Conservation (phyloP, 2,329 filamentous ascomycete genomes). For the Cercospora canescens region DNA sequence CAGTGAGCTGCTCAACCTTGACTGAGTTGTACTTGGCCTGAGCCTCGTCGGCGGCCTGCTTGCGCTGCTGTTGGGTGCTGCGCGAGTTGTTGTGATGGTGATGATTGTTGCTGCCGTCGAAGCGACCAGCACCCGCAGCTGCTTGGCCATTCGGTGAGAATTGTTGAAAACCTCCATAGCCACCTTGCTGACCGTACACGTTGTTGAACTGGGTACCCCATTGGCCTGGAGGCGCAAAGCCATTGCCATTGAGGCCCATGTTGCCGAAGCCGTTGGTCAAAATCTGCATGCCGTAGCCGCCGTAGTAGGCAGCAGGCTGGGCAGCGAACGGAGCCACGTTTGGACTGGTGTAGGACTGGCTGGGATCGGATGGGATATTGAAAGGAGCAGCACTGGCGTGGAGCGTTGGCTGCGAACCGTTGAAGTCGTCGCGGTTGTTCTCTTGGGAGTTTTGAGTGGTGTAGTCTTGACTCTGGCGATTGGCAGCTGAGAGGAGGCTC, state of each 20-base stretch:
- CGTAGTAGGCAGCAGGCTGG: conserved; percentile 44
- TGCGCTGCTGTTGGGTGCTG: conserved; percentile 57
- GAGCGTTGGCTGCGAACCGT: conserved; percentile 68
- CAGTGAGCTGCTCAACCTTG: conserved; percentile 75
- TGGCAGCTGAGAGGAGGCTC: conserved; percentile 59
- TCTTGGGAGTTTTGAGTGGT: conserved; percentile 52
- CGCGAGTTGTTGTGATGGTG: conserved; percentile 8
- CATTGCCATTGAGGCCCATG: conserved; percentile 54
- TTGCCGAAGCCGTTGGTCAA: conserved; percentile 68
- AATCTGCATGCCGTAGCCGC: conserved; percentile 59
- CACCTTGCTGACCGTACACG: conserved; percentile 44
- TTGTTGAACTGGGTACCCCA: conserved; percentile 26
- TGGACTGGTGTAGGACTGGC: conserved; percentile 28
- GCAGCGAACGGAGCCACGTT: conserved; percentile 32
- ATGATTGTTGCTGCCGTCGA: conserved; percentile 58
- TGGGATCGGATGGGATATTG: conserved; percentile 55
- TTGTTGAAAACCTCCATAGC: conserved; percentile 57
- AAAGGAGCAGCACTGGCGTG: conserved; percentile 81
- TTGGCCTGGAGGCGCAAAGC: conserved; percentile 44
- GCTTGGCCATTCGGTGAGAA: conserved; percentile 49
- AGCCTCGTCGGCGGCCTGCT: conserved; percentile 73
- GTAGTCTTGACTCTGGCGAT: conserved; percentile 73
- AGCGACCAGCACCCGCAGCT: conserved; percentile 44
- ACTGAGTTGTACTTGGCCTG: conserved; percentile 76
- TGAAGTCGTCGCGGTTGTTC: conserved; percentile 52